Percentiles rank a stretch among this genome's conserved stretches.
Evolutionary conservation across 495 filamentous ascomycete species (phyloP).

Genomic region (Penicillium angulare): DNA sequence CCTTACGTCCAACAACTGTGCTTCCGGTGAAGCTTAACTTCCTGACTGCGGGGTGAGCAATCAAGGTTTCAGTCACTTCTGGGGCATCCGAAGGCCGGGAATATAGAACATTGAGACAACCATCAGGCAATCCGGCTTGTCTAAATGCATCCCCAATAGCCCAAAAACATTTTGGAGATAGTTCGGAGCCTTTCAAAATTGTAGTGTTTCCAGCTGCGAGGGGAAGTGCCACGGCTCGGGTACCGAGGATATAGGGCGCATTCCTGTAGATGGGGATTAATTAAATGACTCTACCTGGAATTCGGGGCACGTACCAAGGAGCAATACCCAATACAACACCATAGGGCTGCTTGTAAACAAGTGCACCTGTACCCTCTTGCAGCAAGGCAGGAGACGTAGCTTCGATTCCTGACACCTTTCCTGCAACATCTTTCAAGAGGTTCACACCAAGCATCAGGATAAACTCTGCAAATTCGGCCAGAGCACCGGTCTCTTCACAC

Average conservation of each 20-base stretch:
- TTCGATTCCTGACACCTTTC: neutral
- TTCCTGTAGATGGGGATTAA: conserved; percentile 48
- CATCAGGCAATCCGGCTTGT: conserved; percentile 17
- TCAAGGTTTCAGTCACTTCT: conserved; percentile 54
- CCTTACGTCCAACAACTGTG: conserved; percentile 55
- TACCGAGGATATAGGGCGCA: conserved; percentile 52
- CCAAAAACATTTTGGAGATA: conserved; percentile 63
- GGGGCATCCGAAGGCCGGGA: conserved; percentile 52
- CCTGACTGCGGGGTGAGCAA: conserved; percentile 52
- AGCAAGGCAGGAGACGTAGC: neutral
- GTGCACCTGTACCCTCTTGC: neutral
- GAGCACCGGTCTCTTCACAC: too few relatives aligned
- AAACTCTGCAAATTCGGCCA: too few relatives aligned
- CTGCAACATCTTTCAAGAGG: neutral
- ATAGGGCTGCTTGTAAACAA: conserved; percentile 74
- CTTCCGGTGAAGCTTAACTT: conserved; percentile 72
- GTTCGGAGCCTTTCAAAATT: conserved; percentile 67
- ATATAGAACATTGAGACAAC: conserved; percentile 60
- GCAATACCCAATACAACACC: conserved; percentile 72
- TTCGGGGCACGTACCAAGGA: neutral
- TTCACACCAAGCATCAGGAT: neutral
- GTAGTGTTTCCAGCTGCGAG: conserved; percentile 70
- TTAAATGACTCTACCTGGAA: neutral
- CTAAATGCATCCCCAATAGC: conserved; percentile 27
- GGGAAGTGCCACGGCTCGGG: conserved; percentile 64